Evolutionary conservation across 2,329 filamentous ascomycete species (phyloP).

Genomic region (Decorospora gaudefroyi): DNA sequence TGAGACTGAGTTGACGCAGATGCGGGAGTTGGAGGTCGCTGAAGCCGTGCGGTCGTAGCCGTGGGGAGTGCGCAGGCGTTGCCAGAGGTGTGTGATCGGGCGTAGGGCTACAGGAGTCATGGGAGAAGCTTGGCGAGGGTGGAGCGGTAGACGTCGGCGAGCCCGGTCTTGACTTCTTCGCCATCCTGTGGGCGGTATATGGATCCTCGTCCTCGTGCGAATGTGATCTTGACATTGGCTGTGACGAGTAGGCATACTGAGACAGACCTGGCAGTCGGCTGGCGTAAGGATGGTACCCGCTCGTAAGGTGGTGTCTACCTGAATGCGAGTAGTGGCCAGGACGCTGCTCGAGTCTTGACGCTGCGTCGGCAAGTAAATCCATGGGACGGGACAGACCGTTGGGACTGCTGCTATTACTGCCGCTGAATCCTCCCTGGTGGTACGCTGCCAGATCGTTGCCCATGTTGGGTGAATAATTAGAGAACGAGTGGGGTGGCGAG

Average conservation of each 20-base stretch:
- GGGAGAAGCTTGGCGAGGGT: conserved; percentile 93
- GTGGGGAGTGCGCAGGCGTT: conserved; percentile 92
- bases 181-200: conserved; percentile 72
- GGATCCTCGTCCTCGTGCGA: conserved; percentile 83
- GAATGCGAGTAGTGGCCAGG: conserved; percentile 51
- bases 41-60: conserved; percentile 75
- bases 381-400: conserved; percentile 62
- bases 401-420: conserved; percentile 49
- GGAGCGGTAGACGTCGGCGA: conserved; percentile 95
- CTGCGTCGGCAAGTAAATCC: conserved; percentile 70
- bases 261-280: conserved; percentile 64
- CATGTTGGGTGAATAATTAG: conserved; percentile 62
- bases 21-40: conserved; percentile 81
- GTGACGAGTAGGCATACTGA: conserved; percentile 63
- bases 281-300: conserved; percentile 54
- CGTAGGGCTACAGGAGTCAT: conserved; percentile 92
- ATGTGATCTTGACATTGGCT: conserved; percentile 90
- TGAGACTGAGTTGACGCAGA: conserved; percentile 72
- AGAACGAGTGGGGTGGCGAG: conserved; percentile 88
- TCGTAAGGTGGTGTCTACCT: conserved; percentile 48
- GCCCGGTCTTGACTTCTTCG: conserved; percentile 89
- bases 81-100: conserved; percentile 98
- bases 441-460: conserved; percentile 64
- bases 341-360: conserved; percentile 68
- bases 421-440: conserved; percentile 39